Conservation (phyloP, 2,329 filamentous ascomycete genomes). For the Xylariaceae sp. region DNA sequence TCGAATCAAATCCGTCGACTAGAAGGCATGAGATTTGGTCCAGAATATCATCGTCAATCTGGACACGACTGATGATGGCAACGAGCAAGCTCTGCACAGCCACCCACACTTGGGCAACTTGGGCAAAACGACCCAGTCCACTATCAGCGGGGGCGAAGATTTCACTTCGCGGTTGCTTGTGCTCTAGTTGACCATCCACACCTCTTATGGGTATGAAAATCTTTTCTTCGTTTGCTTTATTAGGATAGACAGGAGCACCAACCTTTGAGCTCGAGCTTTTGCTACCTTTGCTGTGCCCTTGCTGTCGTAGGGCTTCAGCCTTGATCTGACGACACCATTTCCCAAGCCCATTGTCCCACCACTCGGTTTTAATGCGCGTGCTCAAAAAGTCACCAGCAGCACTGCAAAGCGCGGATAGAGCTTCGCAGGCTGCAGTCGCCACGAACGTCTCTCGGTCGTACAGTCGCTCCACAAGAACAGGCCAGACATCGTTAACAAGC, state of each 20-base stretch:
- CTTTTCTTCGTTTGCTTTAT: slow-evolving; percentile 8
- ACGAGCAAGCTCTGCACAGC: slow-evolving; percentile 58
- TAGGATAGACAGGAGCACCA: slow-evolving; percentile 1
- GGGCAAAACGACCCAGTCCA: slow-evolving; percentile 55
- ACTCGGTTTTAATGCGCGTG: slow-evolving; percentile 71
- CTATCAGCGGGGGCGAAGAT: slow-evolving; percentile 3
- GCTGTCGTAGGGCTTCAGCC: slow-evolving; percentile 34
- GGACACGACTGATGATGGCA: slow-evolving; percentile 60
- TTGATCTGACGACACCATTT: slow-evolving; percentile 48
- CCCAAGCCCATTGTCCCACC: slow-evolving; percentile 52
- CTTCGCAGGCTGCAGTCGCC: slow-evolving; percentile 65
- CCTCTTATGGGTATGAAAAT: slow-evolving; percentile 30
- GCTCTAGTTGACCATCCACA: slow-evolving; percentile 21
- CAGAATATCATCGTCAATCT: slow-evolving; percentile 65
- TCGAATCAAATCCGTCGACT: slow-evolving; percentile 44
- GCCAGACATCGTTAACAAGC: slow-evolving; percentile 88
- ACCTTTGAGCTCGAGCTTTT: slow-evolving; percentile 6
- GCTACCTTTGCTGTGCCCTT: slow-evolving; percentile 1
- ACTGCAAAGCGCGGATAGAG: slow-evolving; percentile 66
- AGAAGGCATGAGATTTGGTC: slow-evolving; percentile 69
- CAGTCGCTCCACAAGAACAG: slow-evolving; percentile 68
- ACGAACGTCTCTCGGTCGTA: slow-evolving; percentile 68
- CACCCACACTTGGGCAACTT: slow-evolving; percentile 63
- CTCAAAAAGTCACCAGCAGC: slow-evolving; percentile 79
- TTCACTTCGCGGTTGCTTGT: slow-evolving; percentile 15